Conservation (phyloP, 169 alveolate species). For the Ichthyophthirius multifiliis region DNA sequence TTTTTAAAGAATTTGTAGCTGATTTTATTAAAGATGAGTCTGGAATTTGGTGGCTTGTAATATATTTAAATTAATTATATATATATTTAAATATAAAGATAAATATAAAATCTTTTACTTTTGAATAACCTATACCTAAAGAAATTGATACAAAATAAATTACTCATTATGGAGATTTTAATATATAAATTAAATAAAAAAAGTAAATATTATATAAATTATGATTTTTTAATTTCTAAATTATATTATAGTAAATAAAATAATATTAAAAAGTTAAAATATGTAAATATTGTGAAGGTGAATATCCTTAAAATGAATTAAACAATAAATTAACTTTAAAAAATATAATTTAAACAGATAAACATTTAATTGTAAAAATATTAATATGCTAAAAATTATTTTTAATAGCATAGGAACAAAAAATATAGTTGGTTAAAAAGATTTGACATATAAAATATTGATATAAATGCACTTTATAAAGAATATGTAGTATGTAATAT, state of each 20-base stretch:
- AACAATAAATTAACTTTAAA: constrained; percentile 58
- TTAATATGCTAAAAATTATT: not conserved
- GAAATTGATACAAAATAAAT: not conserved
- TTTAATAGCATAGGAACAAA: constrained; percentile 38
- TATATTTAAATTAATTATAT: constrained; percentile 11
- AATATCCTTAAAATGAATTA: constrained; percentile 45
- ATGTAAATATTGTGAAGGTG: constrained; percentile 62
- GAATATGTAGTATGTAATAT: constrained; percentile 59
- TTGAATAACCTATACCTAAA: too few species aligned
- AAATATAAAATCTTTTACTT: not conserved
- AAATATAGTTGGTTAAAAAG: constrained; percentile 53
- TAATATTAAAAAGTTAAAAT: constrained; percentile 45
- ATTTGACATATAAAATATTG: constrained; percentile 58
- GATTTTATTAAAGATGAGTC: constrained; percentile 84
- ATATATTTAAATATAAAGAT: too few species aligned
- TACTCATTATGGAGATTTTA: constrained; percentile 35
- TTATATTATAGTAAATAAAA: constrained; percentile 10
- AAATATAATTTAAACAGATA: constrained; percentile 64
- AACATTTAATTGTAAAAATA: constrained; percentile 17
- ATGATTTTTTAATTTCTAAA: not conserved
- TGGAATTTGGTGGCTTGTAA: constrained; percentile 82
- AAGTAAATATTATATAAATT: constrained; percentile 1
- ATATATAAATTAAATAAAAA: constrained; percentile 13
- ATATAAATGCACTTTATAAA: constrained; percentile 50
- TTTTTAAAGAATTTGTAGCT: constrained; percentile 66